Base-by-base conservation (phyloP, 345 rosid species). In the Litchi chinensis region DNA sequence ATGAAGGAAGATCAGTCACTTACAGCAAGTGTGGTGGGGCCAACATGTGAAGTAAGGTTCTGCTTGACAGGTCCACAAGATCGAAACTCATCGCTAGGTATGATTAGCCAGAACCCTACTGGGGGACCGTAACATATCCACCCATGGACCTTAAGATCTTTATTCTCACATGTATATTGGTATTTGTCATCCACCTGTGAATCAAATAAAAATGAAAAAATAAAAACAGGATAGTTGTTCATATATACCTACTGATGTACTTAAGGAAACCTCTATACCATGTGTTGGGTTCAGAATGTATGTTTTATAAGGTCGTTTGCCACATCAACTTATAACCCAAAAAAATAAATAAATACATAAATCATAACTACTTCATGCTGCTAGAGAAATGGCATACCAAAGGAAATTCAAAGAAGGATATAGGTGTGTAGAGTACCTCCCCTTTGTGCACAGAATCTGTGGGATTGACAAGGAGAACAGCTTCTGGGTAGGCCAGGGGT, bases 31-130 rank as follows among this genome's bases (percentile, higher is more conserved):
- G 89, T 82, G 71, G 91, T 87, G 22, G 99, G 99, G 62, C 99
- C 98, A 57, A 93, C 98, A 79, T 94, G 99, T n/a, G 97, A 96
- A 62, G 94, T 90, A 62, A 96, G 92, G 75, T 91, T 91, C 84
- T 96, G 99, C 81, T 96, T 96, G 68, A 91, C 87, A 0, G 95
- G 97, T 79, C 99, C 99, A 37, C 98, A 98, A 59, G 99, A 89
- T 65, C 97, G 91, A 79, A 94, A 93, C 89, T 96, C 99, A 76
- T 91, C 84, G 79, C 98, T 96, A 41, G 98, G 97, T 4, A 92
- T 93, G 78, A 96, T 96, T 87, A 91, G 97, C 99, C 98, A 96
- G 81, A 94, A 96, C 37, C 99, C 99, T 7, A 96, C 89, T 8
- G 97, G 90, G 19, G 98, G 98, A 18, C 86, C 85, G 19, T 82